phyloP scores from a whole-genome alignment of 768 basidiomycete genomes.

The Mycena indigotica region DNA sequence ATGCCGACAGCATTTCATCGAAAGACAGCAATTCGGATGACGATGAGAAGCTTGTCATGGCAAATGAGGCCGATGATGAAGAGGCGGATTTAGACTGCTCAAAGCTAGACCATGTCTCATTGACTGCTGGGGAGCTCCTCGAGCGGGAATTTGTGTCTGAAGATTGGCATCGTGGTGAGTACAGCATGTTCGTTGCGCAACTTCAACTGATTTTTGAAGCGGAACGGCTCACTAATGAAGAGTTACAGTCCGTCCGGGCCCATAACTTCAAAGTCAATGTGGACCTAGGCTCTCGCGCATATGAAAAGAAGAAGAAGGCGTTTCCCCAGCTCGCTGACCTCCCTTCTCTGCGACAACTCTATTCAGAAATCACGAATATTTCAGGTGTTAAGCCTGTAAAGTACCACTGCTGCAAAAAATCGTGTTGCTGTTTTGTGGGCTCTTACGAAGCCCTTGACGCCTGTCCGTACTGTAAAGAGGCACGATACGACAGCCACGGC shows the following conservation, averaged over 20 bases:
- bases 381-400: slow-evolving; percentile 10
- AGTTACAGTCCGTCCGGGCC: slow-evolving; percentile 4
- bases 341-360: slow-evolving; percentile 14
- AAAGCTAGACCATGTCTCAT: neutral
- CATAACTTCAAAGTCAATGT: slow-evolving; percentile 13
- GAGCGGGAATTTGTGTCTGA: neutral
- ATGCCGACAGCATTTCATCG: neutral
- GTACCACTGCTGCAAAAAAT: slow-evolving; percentile 38
- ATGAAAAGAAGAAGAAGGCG: slow-evolving; percentile 2
- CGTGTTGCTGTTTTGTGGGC: slow-evolving; percentile 34
- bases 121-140: neutral
- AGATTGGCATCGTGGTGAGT: neutral
- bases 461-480: slow-evolving; percentile 27
- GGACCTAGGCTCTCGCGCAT: slow-evolving; percentile 7
- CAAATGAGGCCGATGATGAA: neutral
- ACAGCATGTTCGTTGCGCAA: neutral
- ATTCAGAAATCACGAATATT: neutral
- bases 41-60: neutral
- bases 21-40: neutral
- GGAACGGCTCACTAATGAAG: neutral
- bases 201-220: neutral
- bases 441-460: slow-evolving; percentile 9
- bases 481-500: neutral
- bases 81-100: neutral
- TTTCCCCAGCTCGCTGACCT: slow-evolving; percentile 19